Evolutionary conservation across 2,329 filamentous ascomycete genomes (phyloP).

Genomic region (Dactylellina haptotyla): DNA sequence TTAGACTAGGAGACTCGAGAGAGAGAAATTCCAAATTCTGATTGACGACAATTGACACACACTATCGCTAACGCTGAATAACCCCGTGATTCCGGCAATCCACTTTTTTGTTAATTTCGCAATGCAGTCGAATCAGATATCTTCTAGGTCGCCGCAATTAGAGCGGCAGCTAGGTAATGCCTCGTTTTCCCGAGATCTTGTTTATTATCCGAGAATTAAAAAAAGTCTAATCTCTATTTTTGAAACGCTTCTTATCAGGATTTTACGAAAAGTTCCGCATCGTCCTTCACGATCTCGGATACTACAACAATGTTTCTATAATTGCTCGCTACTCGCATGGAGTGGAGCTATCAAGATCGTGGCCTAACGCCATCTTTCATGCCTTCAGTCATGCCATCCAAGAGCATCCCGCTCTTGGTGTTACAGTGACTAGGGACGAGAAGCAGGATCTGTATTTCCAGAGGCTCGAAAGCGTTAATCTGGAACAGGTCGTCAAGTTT

Average conservation of each 20-base stretch:
- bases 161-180: conserved; percentile 39
- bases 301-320: conserved; percentile 41
- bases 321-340: conserved; percentile 38
- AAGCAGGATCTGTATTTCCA: conserved; percentile 18
- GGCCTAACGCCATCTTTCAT: conserved; percentile 20
- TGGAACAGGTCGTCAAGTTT: conserved; percentile 29
- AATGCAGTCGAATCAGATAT: conserved; percentile 35
- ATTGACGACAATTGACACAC: neutral
- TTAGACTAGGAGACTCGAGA: neutral
- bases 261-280: conserved; percentile 45
- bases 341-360: conserved; percentile 10
- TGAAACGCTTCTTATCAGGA: conserved; percentile 9
- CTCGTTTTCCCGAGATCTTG: conserved; percentile 4
- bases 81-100: neutral
- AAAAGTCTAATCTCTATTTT: neutral
- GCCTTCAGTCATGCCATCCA: conserved; percentile 24
- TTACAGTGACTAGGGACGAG: conserved; percentile 5
- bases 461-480: conserved; percentile 16
- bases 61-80: neutral
- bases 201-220: conserved; percentile 3
- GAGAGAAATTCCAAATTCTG: no score
- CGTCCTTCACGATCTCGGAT: conserved; percentile 39
- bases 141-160: conserved; percentile 15
- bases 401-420: conserved; percentile 30
- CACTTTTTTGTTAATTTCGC: no score